These are phyloP conservation scores for Panellus pusillus DNA, from an alignment of 768 basidiomycete species.

Conservation along the genomic window DNA sequence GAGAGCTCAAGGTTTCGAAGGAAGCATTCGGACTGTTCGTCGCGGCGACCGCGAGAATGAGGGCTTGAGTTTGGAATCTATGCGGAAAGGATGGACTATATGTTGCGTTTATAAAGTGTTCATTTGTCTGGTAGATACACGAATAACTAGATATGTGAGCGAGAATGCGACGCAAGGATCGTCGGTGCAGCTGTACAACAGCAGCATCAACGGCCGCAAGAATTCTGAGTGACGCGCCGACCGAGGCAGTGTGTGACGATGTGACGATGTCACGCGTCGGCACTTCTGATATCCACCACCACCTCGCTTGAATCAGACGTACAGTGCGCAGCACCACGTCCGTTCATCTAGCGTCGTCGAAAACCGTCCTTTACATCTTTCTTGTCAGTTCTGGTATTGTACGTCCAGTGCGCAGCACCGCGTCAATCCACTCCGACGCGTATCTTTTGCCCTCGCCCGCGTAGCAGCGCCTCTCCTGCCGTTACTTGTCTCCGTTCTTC, in stretches of 20 bases:
- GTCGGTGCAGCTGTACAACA: neutral
- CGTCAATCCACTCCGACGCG: neutral
- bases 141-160: neutral
- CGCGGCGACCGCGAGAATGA: slow-evolving; percentile 14
- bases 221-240: neutral
- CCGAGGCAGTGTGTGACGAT: neutral
- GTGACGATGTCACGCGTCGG: neutral
- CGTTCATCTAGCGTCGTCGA: too few species aligned
- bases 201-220: neutral
- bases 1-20: slow-evolving; percentile 15
- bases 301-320: slow-evolving; percentile 1
- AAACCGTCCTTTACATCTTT: slow-evolving; percentile 6
- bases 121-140: slow-evolving; percentile 7
- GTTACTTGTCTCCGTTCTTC: neutral
- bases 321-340: slow-evolving; percentile 15
- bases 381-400: too few species aligned
- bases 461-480: neutral
- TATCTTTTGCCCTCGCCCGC: neutral
- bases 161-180: neutral
- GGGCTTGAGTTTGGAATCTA: too few species aligned
- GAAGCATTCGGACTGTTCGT: slow-evolving; percentile 14
- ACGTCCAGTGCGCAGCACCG: slow-evolving; percentile 6
- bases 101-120: neutral
- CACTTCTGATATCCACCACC: neutral
- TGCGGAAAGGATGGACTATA: neutral